phyloP scores from a whole-genome alignment of 306 rosid genomes.

The Cicer cuneatum region DNA sequence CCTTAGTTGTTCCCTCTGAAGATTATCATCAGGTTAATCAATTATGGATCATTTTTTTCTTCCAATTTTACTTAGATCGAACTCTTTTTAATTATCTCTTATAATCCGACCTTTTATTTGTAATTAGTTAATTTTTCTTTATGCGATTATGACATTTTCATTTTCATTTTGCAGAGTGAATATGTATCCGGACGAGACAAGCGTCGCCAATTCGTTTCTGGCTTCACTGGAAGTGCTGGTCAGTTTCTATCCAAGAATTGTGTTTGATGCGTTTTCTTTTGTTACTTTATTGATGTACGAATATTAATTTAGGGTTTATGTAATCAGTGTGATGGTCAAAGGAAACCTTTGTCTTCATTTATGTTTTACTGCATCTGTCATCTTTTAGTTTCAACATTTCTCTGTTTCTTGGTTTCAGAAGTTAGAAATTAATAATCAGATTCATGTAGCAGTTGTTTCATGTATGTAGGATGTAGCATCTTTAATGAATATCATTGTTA shows the following conservation, averaged over 20 bases:
- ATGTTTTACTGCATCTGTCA: neutral
- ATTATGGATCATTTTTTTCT: neutral
- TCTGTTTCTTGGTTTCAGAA: neutral
- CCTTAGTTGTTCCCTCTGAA: slow-evolving; percentile 92
- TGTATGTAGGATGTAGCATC: too few species aligned
- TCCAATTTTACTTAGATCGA: neutral
- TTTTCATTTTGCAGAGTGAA: slow-evolving; percentile 85
- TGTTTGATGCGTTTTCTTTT: neutral
- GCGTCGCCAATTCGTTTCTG: slow-evolving; percentile 88
- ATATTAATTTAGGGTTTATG: slow-evolving; percentile 29
- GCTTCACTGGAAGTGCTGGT: slow-evolving; percentile 99
- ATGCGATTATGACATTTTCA: neutral
- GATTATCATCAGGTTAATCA: slow-evolving; percentile 85
- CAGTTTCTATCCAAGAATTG: slow-evolving; percentile 33
- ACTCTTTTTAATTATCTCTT: neutral
- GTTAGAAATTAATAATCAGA: neutral
- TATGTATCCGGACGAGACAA: slow-evolving; percentile 90
- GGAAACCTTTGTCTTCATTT: neutral
- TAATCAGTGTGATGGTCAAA: neutral
- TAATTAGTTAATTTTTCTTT: neutral
- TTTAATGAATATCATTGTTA: too few species aligned
- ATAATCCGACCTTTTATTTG: neutral
- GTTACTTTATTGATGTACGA: neutral
- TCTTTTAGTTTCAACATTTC: neutral
- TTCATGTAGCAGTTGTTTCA: neutral